These are phyloP conservation scores for Aspergillus quadrilineatus DNA, from an alignment of 2,329 filamentous ascomycete genomes.

Conservation along the genomic window DNA sequence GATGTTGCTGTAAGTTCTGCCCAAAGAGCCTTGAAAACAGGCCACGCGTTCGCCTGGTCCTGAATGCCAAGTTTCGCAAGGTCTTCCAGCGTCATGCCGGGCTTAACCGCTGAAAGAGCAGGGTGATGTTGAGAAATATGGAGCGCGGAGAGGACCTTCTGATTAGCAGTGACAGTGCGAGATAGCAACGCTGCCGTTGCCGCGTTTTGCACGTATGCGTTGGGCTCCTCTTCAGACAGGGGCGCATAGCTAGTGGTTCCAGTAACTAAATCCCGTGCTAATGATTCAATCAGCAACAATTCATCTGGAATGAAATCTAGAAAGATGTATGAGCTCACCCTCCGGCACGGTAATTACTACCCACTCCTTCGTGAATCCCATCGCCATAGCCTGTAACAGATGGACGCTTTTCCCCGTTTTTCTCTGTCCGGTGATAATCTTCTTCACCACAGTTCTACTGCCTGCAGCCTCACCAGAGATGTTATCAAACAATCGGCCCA, in stretches of 20 bases:
- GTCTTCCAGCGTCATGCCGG: slow-evolving; percentile 62
- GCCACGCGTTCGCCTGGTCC: slow-evolving; percentile 76
- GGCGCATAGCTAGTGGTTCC: slow-evolving; percentile 78
- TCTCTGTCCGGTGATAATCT: slow-evolving; percentile 71
- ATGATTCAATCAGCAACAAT: slow-evolving; percentile 19
- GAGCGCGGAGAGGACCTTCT: slow-evolving; percentile 57
- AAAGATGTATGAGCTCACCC: slow-evolving; percentile 54
- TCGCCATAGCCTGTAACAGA: slow-evolving; percentile 76
- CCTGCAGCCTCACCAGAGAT: slow-evolving; percentile 46
- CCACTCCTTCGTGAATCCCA: slow-evolving; percentile 81
- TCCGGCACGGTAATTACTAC: slow-evolving; percentile 87
- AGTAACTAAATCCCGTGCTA: slow-evolving; percentile 77
- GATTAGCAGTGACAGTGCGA: slow-evolving; percentile 72
- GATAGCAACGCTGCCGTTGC: slow-evolving; percentile 74
- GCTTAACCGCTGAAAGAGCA: slow-evolving; percentile 60
- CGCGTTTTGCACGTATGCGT: slow-evolving; percentile 71
- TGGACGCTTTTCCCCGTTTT: slow-evolving; percentile 84
- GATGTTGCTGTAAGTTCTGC: slow-evolving; percentile 64
- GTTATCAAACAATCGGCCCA: slow-evolving; percentile 63
- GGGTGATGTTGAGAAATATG: slow-evolving; percentile 54
- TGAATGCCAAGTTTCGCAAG: slow-evolving; percentile 68
- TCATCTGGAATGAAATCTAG: not conserved
- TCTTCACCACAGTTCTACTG: slow-evolving; percentile 46
- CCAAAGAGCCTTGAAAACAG: slow-evolving; percentile 79
- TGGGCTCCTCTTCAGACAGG: slow-evolving; percentile 55